These are phyloP conservation scores for Arthrobotrys iridis DNA, from an alignment of 2,329 filamentous ascomycete genomes.

Conservation along the genomic window DNA sequence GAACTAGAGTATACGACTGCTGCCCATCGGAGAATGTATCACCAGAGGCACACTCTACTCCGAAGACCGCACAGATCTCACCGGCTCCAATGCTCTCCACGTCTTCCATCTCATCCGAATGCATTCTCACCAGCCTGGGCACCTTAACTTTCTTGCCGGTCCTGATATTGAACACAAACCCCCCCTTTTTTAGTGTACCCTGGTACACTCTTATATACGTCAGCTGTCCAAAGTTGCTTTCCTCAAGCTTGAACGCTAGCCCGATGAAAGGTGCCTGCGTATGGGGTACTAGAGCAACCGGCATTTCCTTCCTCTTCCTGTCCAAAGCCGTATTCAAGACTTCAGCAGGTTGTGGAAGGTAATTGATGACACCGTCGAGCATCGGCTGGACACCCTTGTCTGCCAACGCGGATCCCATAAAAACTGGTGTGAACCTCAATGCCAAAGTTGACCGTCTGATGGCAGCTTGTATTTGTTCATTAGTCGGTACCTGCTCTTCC, in stretches of 20 bases:
- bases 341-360: slow-evolving; percentile 89
- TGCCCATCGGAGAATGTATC: slow-evolving; percentile 97
- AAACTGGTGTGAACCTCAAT: slow-evolving; percentile 89
- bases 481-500: slow-evolving; percentile 82
- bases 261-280: slow-evolving; percentile 94
- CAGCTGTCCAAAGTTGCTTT: slow-evolving; percentile 97
- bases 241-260: slow-evolving; percentile 97
- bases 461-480: slow-evolving; percentile 86
- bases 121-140: slow-evolving; percentile 97
- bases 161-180: slow-evolving; percentile 91
- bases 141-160: slow-evolving; percentile 96
- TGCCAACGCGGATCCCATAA: slow-evolving; percentile 95
- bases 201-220: slow-evolving; percentile 99
- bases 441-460: slow-evolving; percentile 90
- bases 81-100: slow-evolving; percentile 90
- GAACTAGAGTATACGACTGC: slow-evolving; percentile 85
- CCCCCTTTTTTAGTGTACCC: slow-evolving; percentile 85
- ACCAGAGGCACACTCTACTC: slow-evolving; percentile 95
- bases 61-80: slow-evolving; percentile 98
- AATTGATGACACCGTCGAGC: slow-evolving; percentile 96
- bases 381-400: slow-evolving; percentile 96
- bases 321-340: slow-evolving; percentile 91
- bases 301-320: slow-evolving; percentile 77
- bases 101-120: slow-evolving; percentile 99
- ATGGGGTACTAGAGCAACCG: slow-evolving; percentile 89